These are phyloP conservation scores for Candida sithepensis DNA, from an alignment of 805 yeast species.

Conservation along the genomic window DNA sequence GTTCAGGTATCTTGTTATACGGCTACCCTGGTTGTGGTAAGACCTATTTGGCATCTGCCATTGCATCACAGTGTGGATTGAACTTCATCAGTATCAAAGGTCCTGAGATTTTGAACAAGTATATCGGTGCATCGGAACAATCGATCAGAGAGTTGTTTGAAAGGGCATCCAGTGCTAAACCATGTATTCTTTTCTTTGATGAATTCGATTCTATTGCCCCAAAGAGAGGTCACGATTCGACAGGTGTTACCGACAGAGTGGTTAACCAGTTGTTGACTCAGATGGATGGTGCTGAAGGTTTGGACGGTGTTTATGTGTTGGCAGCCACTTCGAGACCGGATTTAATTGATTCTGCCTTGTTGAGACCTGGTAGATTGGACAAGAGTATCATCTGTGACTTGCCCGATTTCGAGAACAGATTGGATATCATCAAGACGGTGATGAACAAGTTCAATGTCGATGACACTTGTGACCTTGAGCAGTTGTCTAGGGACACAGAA, in stretches of 20 bases:
- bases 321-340: slow-evolving; percentile 98
- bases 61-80: slow-evolving; percentile 89
- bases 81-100: slow-evolving; percentile 93
- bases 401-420: slow-evolving; percentile 68
- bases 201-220: slow-evolving; percentile 98
- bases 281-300: slow-evolving; percentile 98
- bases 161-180: slow-evolving; percentile 91
- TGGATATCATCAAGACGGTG: slow-evolving; percentile 64
- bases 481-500: slow-evolving; percentile 54
- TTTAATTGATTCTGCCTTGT: slow-evolving; percentile 86
- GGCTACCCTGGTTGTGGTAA: slow-evolving; percentile 99
- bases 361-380: slow-evolving; percentile 95
- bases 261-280: slow-evolving; percentile 96
- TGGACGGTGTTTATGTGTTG: slow-evolving; percentile 92
- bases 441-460: slow-evolving; percentile 59
- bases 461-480: slow-evolving; percentile 47
- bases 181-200: slow-evolving; percentile 89
- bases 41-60: slow-evolving; percentile 87
- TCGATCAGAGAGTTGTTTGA: slow-evolving; percentile 90
- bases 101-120: slow-evolving; percentile 91
- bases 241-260: slow-evolving; percentile 96
- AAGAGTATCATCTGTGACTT: slow-evolving; percentile 87
- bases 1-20: slow-evolving; percentile 87
- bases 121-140: slow-evolving; percentile 96
- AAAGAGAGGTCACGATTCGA: slow-evolving; percentile 95